Conservation (phyloP, 371 early-diverging fungal genomes). For the Entomophthora muscae region DNA sequence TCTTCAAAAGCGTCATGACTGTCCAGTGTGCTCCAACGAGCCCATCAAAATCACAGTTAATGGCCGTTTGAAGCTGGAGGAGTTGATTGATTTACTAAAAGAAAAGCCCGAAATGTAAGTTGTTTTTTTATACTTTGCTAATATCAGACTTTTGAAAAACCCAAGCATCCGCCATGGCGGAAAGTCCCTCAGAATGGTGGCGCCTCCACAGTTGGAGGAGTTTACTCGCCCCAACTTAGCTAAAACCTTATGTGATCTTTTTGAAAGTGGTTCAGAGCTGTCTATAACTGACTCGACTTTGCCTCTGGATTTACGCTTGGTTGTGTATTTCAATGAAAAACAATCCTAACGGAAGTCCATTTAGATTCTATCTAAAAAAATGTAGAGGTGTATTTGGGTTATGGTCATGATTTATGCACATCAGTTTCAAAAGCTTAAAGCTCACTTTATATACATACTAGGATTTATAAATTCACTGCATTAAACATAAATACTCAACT, state of each 20-base stretch:
- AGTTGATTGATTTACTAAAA: conserved; percentile 51
- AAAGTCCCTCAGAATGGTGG: conserved; percentile 61
- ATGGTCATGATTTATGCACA: too few relatives aligned
- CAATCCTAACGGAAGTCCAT: too few relatives aligned
- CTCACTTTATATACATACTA: too few relatives aligned
- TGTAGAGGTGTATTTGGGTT: too few relatives aligned
- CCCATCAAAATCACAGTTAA: conserved; percentile 21
- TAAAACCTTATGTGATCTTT: conserved; percentile 34
- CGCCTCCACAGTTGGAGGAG: conserved; percentile 46
- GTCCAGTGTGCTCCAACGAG: conserved; percentile 74
- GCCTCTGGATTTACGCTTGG: conserved; percentile 37
- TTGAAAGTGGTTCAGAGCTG: conserved; percentile 39
- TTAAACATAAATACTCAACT: too few relatives aligned
- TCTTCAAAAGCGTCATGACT: conserved; percentile 63
- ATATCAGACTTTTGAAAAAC: conserved; percentile 52
- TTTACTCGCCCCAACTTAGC: conserved; percentile 51
- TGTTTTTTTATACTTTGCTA: not conserved
- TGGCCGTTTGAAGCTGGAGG: conserved; percentile 29
- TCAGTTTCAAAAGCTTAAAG: too few relatives aligned
- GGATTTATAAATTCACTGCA: too few relatives aligned
- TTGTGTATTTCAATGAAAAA: too few relatives aligned
- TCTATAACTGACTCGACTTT: conserved; percentile 57
- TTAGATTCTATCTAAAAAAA: too few relatives aligned
- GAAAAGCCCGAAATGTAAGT: conserved; percentile 52
- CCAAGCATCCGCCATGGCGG: conserved; percentile 44